Evolutionary conservation across 306 rosid species (phyloP).

Genomic region (Oxytropis ochrocephala): DNA sequence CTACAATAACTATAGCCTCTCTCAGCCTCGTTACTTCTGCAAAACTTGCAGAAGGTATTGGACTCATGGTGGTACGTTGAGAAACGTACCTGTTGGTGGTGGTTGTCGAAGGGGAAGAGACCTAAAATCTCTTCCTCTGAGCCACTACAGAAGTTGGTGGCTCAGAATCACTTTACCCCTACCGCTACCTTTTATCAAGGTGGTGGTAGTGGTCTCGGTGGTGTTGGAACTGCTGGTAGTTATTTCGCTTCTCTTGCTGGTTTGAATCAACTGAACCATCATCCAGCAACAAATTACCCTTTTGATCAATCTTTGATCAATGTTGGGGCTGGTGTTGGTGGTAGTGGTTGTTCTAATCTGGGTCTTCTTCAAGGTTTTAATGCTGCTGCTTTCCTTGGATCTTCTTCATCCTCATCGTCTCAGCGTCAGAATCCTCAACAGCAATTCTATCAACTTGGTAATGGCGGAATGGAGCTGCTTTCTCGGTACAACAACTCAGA

Average conservation of each 20-base stretch:
- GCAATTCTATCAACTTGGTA: constrained; percentile 16
- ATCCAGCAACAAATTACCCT: background rate
- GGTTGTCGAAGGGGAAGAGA: constrained; percentile 45
- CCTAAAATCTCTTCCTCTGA: constrained; percentile 9
- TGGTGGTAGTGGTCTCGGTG: background rate
- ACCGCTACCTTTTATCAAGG: constrained; percentile 15
- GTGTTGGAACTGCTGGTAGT: constrained; percentile 11
- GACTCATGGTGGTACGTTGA: constrained; percentile 64
- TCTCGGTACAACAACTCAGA: background rate
- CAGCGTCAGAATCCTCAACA: constrained; percentile 20
- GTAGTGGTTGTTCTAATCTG: constrained; percentile 21
- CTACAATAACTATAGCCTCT: constrained; percentile 56
- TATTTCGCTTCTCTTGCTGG: constrained; percentile 35
- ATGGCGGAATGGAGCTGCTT: constrained; percentile 12
- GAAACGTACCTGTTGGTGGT: constrained; percentile 66
- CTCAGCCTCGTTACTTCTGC: constrained; percentile 63
- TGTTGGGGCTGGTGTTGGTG: background rate
- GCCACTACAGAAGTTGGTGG: background rate
- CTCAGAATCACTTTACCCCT: background rate
- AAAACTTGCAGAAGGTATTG: constrained; percentile 58
- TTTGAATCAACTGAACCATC: constrained; percentile 24
- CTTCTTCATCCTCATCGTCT: constrained; percentile 13
- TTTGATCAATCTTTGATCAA: constrained; percentile 10
- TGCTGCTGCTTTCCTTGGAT: background rate
- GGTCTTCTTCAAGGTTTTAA: constrained; percentile 39